Base-by-base conservation (phyloP, 768 basidiomycete species). In the Naganishia friedmannii region DNA sequence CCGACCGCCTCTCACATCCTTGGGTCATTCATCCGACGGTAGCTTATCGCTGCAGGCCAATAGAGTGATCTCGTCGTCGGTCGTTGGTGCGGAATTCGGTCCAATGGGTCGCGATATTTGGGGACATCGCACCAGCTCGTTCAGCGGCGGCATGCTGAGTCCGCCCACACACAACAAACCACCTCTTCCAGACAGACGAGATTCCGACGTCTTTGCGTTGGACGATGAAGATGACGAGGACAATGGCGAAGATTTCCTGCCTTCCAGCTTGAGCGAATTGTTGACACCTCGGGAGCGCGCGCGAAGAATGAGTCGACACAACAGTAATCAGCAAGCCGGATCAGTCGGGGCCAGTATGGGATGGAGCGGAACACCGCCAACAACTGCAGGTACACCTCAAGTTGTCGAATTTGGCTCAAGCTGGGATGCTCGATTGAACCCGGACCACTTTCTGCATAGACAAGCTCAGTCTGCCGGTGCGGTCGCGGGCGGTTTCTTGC, bases 241-340 rank as follows among this genome's bases (percentile, higher is more conserved):
- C 28, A 75, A 80, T 48, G 79, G 77, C 13, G 80, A 81, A 76
- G 93, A 93, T 68, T 90, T 97, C 78, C 79, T 98, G 34, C 95
- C 95, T 0, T 88, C 90, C 67, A 91, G 89, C 4, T 83, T 98
- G 56, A 91, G 88, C 31, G 94, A 97, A 71, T 84, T 98, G 8
- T 83, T 98, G 56, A 95, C 93, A 0, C 91, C 91, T 0, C 89
- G 89, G 74, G 95, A 97, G 82, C 85, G 89, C 73, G 89, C 86
- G 37, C 84, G 94, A 37, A 84, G 93, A 53, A 88, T 92, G 86
- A 77, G 73, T 15, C 70, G 81, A 28, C 69, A 80, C 31, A 78
- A 80, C 60, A 77, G 76, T 34, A 74, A 79, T 28, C 75, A 75
- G 53, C 45, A 53, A 42, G 28, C 68, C 21, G 66, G 74, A 21